A percentile compares a stretch with the other conserved stretches of the same genome.
These are phyloP conservation scores for Gleditsia sinensis DNA, from an alignment of 306 rosid species.

Conservation along the genomic window DNA sequence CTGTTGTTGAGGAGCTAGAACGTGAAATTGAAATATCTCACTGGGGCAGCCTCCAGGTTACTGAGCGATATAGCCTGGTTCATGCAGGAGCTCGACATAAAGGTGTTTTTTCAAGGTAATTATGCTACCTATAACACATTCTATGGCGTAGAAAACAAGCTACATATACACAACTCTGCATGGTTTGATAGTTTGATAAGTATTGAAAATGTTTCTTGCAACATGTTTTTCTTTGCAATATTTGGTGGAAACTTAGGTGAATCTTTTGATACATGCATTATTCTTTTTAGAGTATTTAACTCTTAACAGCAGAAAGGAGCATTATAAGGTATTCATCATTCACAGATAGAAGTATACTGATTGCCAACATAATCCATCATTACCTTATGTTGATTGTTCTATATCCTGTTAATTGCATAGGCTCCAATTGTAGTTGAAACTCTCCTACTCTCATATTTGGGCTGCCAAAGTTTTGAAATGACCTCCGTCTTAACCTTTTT, in stretches of 20 bases:
- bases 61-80: constrained; percentile 74
- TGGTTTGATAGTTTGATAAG: constrained; percentile 22
- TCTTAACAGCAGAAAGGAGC: constrained; percentile 4
- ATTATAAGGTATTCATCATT: constrained; percentile 4
- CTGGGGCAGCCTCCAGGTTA: constrained; percentile 91
- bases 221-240: not conserved
- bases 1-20: constrained; percentile 93
- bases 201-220: not conserved
- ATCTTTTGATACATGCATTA: not conserved
- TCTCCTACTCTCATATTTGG: constrained; percentile 15
- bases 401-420: constrained; percentile 3
- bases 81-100: constrained; percentile 94
- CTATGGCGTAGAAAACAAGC: not conserved
- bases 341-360: not conserved
- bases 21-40: constrained; percentile 99
- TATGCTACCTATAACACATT: constrained; percentile 25
- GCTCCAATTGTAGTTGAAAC: constrained; percentile 4
- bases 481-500: not conserved
- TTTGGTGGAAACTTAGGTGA: constrained; percentile 21
- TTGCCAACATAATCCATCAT: not conserved
- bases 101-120: constrained; percentile 91
- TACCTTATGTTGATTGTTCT: constrained; percentile 1
- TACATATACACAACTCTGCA: not conserved
- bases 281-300: constrained; percentile 22
- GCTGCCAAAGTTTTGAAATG: constrained; percentile 18